Evolutionary conservation across 345 rosid genomes (phyloP), one percentile per base, ranked within the genome.

Genomic region (Garcia nutans): DNA sequence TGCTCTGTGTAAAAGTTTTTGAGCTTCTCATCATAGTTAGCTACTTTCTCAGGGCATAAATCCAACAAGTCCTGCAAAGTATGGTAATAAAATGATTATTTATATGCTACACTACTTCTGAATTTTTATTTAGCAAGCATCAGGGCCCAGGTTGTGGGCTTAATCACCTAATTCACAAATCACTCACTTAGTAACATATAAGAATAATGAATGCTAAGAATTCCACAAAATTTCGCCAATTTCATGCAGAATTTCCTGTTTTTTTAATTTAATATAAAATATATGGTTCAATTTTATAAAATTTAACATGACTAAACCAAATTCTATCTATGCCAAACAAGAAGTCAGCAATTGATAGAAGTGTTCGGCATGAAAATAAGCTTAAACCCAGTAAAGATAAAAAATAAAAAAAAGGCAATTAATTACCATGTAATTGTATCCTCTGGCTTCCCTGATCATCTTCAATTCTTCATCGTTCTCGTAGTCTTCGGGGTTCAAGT

Each of bases 1-100:
- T 94, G 97, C 82, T 94, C 97, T 0, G 90, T 90, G 77, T 86
- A 94, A 86, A 92, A 92, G 85, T 88, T 91, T 86, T 81, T 90
- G 58, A 90, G 89, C 89, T 94, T 92, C 86, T 94, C 93, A 68
- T 91, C 93, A 11, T 87, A 94, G 83, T 92, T 88, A n/a, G 85
- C 81, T 47, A 91, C 92, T 81, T 91, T 90, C 85, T 90, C 97
- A 0, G 97, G 98, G 85, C 95, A 88, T 44, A 91, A 68, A 82
- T 92, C 95, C 59, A 94, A 86, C 84, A 91, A 70, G 81, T 92
- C 98, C 98, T 94, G 67, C 64, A 55, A 55, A 23, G 59, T 12
- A 44, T 17, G 24, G 31, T 12, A 17, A 4, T 16, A 20, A 68
- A n/a, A 28, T 52, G 16, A 49, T 52, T 37, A 62, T 6, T 33